These are phyloP conservation scores for Backusella tuberculispora DNA, from an alignment of 192 early-diverging fungal species.

Conservation along the genomic window DNA sequence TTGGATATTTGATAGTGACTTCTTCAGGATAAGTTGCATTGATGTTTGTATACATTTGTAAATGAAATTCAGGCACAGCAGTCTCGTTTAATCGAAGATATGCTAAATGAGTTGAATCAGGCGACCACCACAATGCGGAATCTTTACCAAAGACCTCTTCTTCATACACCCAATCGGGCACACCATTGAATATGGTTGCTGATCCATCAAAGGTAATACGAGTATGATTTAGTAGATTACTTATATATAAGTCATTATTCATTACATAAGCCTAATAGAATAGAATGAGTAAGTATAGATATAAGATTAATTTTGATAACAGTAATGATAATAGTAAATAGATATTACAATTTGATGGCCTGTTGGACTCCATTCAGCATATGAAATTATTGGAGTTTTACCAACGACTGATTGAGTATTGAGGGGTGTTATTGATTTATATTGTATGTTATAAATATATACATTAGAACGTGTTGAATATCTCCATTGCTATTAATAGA, in stretches of 20 bases:
- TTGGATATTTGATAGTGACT: slow-evolving; percentile 86
- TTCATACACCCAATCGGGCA: slow-evolving; percentile 99
- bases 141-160: slow-evolving; percentile 80
- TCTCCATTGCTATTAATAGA: slow-evolving; percentile 68
- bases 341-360: slow-evolving; percentile 56
- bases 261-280: slow-evolving; percentile 71
- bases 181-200: slow-evolving; percentile 82
- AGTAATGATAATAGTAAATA: neutral
- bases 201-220: slow-evolving; percentile 88
- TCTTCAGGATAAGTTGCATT: slow-evolving; percentile 68
- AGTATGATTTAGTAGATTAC: slow-evolving; percentile 66
- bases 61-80: slow-evolving; percentile 75
- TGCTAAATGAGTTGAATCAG: slow-evolving; percentile 74
- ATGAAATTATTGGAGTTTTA: slow-evolving; percentile 58
- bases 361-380: slow-evolving; percentile 76
- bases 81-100: slow-evolving; percentile 90
- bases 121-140: slow-evolving; percentile 87
- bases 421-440: slow-evolving; percentile 63
- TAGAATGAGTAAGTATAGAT: neutral
- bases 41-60: slow-evolving; percentile 69
- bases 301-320: neutral
- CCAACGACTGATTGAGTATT: slow-evolving; percentile 41
- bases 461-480: slow-evolving; percentile 85
- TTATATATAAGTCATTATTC: slow-evolving; percentile 87
- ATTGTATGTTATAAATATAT: slow-evolving; percentile 72